Percentiles rank a stretch among this genome's conserved stretches.
phyloP scores from a whole-genome alignment of 306 rosid genomes.

The Mucuna pruriens region DNA sequence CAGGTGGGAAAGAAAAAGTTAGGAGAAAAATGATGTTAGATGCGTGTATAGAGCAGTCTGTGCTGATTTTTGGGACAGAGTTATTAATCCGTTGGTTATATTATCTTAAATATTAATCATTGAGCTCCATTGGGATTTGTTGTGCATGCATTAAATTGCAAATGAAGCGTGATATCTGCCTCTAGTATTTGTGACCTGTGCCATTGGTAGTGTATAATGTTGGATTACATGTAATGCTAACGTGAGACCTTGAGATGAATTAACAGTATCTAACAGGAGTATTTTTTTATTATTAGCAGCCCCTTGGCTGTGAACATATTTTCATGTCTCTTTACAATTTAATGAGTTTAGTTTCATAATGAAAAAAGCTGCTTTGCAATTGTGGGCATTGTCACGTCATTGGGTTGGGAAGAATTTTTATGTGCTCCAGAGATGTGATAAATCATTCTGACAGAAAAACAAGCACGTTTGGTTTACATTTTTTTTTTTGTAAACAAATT shows the following conservation, averaged over 20 bases:
- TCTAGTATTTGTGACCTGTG: neutral
- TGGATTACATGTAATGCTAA: slow-evolving; percentile 16
- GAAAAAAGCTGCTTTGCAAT: neutral
- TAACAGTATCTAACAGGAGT: neutral
- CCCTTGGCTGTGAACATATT: neutral
- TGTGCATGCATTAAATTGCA: neutral
- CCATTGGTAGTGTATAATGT: neutral
- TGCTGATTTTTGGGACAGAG: neutral
- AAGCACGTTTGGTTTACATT: neutral
- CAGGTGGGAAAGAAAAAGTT: neutral
- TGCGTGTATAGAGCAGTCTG: neutral
- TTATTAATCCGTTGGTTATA: neutral
- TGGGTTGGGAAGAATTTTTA: neutral
- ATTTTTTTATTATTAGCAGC: neutral
- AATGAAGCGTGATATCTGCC: neutral
- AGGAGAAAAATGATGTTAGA: neutral
- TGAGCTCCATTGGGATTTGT: neutral
- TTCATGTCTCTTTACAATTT: slow-evolving; percentile 1
- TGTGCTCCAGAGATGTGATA: slow-evolving; percentile 7
- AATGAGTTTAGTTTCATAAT: neutral
- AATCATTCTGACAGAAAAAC: neutral
- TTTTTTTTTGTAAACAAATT: slow-evolving; percentile 19
- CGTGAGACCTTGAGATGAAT: slow-evolving; percentile 20
- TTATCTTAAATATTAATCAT: slow-evolving; percentile 2
- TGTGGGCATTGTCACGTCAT: neutral